phyloP scores from a whole-genome alignment of 495 filamentous ascomycete species.

The Penicillium canescens region DNA sequence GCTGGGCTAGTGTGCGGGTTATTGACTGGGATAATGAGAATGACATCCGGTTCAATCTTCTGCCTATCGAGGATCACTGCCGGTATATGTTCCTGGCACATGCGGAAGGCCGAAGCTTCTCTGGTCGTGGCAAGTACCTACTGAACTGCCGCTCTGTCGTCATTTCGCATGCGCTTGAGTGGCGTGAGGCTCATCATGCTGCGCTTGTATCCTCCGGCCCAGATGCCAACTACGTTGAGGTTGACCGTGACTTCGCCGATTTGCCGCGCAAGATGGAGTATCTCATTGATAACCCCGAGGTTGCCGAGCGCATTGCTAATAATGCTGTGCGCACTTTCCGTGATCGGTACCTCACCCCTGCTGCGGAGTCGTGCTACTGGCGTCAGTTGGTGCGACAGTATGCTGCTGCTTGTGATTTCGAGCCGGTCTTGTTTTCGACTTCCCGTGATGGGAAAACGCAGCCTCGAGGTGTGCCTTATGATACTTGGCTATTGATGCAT shows the following conservation, averaged over 20 bases:
- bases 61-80: conserved; percentile 59
- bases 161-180: conserved; percentile 44
- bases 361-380: conserved; percentile 64
- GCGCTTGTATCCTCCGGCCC: conserved; percentile 45
- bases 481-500: conserved; percentile 39
- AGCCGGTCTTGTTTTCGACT: conserved; percentile 35
- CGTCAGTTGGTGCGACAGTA: conserved; percentile 51
- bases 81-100: conserved; percentile 60
- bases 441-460: conserved; percentile 27
- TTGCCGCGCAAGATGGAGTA: conserved; percentile 52
- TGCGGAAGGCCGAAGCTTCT: conserved; percentile 58
- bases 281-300: conserved; percentile 47
- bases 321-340: conserved; percentile 55
- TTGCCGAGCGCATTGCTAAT: conserved; percentile 56
- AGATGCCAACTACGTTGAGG: conserved; percentile 61
- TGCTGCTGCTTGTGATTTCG: conserved; percentile 43
- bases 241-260: conserved; percentile 54
- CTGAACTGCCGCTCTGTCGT: conserved; percentile 61
- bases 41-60: conserved; percentile 36
- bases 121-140: conserved; percentile 59
- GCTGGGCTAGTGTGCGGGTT: conserved; percentile 54
- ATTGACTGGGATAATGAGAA: conserved; percentile 49
- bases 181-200: conserved; percentile 43
- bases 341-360: conserved; percentile 60
- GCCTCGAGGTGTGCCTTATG: conserved; percentile 37